Conservation (phyloP, 257 asterid genomes). For the Rehmannia glutinosa region DNA sequence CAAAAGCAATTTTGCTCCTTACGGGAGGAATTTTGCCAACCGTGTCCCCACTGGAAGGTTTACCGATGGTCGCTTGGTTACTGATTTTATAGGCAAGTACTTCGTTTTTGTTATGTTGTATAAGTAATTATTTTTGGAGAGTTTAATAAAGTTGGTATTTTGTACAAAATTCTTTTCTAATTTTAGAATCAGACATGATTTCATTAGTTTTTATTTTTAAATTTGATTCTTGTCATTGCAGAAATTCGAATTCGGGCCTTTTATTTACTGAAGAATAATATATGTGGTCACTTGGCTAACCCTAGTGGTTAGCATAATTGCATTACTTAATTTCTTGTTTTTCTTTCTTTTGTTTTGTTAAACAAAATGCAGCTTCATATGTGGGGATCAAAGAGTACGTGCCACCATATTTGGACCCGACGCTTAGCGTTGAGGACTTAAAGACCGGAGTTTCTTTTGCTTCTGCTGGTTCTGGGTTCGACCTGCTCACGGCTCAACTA, state of each 20-base stretch:
- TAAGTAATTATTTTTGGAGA: background rate
- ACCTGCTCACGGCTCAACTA: constrained; percentile 39
- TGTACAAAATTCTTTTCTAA: no score
- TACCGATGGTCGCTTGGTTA: constrained; percentile 20
- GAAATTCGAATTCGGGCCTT: no score
- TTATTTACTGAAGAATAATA: no score
- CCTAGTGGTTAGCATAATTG: no score
- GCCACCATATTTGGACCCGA: constrained; percentile 59
- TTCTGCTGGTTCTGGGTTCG: constrained; percentile 60
- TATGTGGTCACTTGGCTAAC: no score
- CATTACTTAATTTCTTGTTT: no score
- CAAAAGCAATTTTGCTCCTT: constrained; percentile 27
- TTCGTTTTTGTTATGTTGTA: background rate
- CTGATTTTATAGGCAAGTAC: constrained; percentile 28
- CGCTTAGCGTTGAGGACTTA: constrained; percentile 42
- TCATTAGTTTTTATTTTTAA: no score
- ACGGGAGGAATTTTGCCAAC: constrained; percentile 22
- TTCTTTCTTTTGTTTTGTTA: background rate
- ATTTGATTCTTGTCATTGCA: no score
- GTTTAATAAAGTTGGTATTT: no score
- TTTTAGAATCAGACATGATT: background rate
- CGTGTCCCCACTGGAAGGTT: constrained; percentile 30
- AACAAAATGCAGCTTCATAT: constrained; percentile 38
- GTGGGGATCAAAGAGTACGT: constrained; percentile 52
- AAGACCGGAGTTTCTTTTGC: constrained; percentile 67